Evolutionary conservation across 441 rosid genomes (phyloP).

Genomic region (Geranium incanum): DNA sequence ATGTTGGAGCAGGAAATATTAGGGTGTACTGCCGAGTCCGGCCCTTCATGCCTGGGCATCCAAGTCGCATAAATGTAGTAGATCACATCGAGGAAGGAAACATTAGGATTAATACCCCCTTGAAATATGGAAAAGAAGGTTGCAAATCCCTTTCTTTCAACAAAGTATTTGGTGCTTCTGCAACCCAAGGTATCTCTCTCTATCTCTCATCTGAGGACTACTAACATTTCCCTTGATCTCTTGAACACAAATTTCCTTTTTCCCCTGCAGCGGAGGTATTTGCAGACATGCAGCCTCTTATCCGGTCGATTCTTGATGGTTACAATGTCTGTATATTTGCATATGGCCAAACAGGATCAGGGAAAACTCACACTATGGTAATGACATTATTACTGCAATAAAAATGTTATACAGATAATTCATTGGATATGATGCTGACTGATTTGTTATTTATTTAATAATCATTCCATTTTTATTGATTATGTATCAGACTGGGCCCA

Average conservation of each 20-base stretch:
- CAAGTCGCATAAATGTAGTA: constrained; percentile 42
- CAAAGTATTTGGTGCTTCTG: constrained; percentile 73
- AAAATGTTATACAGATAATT: constrained; percentile 27
- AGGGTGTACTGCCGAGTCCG: constrained; percentile 86
- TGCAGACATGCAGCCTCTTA: constrained; percentile 44
- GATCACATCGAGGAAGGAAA: constrained; percentile 67
- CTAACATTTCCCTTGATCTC: neutral
- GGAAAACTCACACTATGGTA: constrained; percentile 91
- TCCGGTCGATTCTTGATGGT: constrained; percentile 73
- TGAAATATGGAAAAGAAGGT: constrained; percentile 79
- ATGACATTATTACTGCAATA: constrained; percentile 17
- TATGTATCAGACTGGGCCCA: constrained; percentile 60
- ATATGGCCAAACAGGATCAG: constrained; percentile 98
- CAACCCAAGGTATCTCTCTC: constrained; percentile 28
- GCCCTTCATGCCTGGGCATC: constrained; percentile 68
- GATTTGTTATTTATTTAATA: neutral
- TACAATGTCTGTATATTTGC: constrained; percentile 93
- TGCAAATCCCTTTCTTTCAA: constrained; percentile 58
- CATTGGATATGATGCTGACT: constrained; percentile 5
- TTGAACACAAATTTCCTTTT: neutral
- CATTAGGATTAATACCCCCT: constrained; percentile 58
- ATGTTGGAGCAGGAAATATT: constrained; percentile 51
- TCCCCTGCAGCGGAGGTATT: constrained; percentile 64
- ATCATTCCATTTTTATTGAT: neutral
- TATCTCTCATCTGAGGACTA: neutral